Base-by-base conservation (phyloP, 2,329 filamentous ascomycete species). In the Gyromitra esculenta region DNA sequence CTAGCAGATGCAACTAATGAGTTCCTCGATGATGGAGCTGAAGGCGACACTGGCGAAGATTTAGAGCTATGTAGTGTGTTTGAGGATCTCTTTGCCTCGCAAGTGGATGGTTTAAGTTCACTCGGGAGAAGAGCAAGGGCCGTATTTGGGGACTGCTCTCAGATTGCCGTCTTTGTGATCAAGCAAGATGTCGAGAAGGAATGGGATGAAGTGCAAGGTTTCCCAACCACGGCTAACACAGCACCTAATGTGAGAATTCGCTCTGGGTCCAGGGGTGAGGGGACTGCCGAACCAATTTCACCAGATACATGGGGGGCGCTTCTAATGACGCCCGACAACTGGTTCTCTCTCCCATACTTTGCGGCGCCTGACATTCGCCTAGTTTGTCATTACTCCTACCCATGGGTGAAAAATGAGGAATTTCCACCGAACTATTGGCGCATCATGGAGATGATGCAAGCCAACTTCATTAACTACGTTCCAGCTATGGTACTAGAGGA, bases 101-200 rank as follows among this genome's bases (percentile, higher is more conserved):
- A 65, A 21, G 11, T 50, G 9, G 48, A 48, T 21, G 57, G 31
- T 43, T 60, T 57, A 21, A 59, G 43, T 18, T 2, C 8, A 5
- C 54, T 75, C 11, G 65, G 59, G 41, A 52, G 37, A 21, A 71
- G 50, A 15, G 75, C 77, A 21, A 66, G 52, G 9, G 37, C 66
- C 5, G 79, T 76, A 11, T 80, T 78, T 54, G 80, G 80, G 0
- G 76, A 80, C 25, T 81, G 80, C 31, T 79, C 80, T 9, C 80
- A 81, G 54, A 80, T 81, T 18, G 80, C 80, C 1, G 77, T 81
- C 13, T 81, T 81, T 59, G 70, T 79, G 3, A 79, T 76, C 5
- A 74, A 52, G 48, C 31, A 64, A 4, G 43, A 65, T 15, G 7
- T 65, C 2, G 70, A 66, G 31, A 50, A 57, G 1, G 70, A 73